These are phyloP conservation scores for Orbilia oligospora DNA, from an alignment of 2,329 filamentous ascomycete genomes.

Conservation along the genomic window DNA sequence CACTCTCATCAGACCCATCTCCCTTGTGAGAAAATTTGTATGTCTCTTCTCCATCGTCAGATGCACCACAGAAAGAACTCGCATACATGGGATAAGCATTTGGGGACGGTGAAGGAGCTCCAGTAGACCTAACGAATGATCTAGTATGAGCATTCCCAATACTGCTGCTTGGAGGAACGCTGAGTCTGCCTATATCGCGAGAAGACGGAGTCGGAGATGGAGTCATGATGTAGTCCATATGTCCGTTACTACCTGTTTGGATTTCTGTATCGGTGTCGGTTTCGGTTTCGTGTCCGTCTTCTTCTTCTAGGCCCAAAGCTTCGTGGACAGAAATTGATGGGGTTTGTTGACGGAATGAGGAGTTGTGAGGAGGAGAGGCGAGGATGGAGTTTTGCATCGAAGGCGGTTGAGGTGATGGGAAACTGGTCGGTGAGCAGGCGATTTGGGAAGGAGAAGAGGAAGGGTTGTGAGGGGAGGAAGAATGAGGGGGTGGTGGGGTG, in stretches of 20 bases:
- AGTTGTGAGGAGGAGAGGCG: background rate
- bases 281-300: background rate
- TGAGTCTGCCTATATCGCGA: background rate
- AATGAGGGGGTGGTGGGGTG: background rate
- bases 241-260: background rate
- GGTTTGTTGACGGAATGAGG: background rate
- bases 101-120: slow-evolving; percentile 35
- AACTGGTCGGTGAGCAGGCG: background rate
- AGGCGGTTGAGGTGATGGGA: background rate
- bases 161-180: background rate
- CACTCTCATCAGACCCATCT: background rate
- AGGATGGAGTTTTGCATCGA: background rate
- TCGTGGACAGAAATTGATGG: background rate
- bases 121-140: slow-evolving; percentile 19
- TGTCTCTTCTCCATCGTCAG: background rate
- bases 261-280: background rate
- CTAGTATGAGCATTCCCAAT: background rate
- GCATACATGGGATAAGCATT: background rate
- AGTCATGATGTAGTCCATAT: background rate
- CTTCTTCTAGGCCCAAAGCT: background rate
- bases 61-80: background rate
- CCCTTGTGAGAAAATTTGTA: too few species aligned
- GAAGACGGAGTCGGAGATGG: background rate
- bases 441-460: background rate
- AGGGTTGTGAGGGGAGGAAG: background rate